Conservation (phyloP, 495 filamentous ascomycete species). For the Saxispiralis lemnorum region DNA sequence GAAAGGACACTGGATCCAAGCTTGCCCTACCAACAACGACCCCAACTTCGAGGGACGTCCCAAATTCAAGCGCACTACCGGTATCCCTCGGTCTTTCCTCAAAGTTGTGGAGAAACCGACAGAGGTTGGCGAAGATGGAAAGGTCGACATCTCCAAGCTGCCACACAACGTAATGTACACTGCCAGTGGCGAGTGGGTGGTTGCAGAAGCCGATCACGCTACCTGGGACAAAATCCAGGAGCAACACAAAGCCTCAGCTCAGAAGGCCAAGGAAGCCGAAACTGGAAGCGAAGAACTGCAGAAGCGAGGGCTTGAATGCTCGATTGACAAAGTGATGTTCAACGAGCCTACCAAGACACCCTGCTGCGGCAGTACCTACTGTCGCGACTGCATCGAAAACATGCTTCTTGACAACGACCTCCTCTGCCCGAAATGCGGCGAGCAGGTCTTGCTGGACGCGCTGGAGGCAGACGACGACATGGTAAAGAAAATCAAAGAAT, state of each 20-base stretch:
- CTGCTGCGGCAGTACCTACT: conserved; percentile 93
- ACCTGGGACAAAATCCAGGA: conserved; percentile 94
- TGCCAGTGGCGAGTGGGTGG: conserved; percentile 88
- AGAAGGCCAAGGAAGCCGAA: conserved; percentile 51
- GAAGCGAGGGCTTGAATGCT: conserved; percentile 74
- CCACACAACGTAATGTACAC: conserved; percentile 87
- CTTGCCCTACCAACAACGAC: conserved; percentile 92
- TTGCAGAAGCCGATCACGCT: conserved; percentile 82
- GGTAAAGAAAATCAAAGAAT: conserved; percentile 58
- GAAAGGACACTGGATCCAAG: conserved; percentile 97
- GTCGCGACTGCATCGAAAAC: conserved; percentile 96
- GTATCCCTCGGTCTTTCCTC: conserved; percentile 82
- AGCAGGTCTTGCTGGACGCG: conserved; percentile 85
- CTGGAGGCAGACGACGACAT: conserved; percentile 64
- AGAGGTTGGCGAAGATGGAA: conserved; percentile 51
- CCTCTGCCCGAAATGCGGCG: conserved; percentile 78
- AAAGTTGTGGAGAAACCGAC: conserved; percentile 85
- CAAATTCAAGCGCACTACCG: conserved; percentile 83
- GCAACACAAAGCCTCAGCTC: conserved; percentile 66
- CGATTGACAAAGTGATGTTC: conserved; percentile 91
- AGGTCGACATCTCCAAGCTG: conserved; percentile 56
- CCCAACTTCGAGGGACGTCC: conserved; percentile 83
- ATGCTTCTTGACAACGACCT: conserved; percentile 95
- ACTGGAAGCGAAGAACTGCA: conserved; percentile 64
- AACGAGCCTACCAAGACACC: conserved; percentile 95